Conservation (phyloP, 2,329 filamentous ascomycete species). For the Apiospora rasikravindrae region DNA sequence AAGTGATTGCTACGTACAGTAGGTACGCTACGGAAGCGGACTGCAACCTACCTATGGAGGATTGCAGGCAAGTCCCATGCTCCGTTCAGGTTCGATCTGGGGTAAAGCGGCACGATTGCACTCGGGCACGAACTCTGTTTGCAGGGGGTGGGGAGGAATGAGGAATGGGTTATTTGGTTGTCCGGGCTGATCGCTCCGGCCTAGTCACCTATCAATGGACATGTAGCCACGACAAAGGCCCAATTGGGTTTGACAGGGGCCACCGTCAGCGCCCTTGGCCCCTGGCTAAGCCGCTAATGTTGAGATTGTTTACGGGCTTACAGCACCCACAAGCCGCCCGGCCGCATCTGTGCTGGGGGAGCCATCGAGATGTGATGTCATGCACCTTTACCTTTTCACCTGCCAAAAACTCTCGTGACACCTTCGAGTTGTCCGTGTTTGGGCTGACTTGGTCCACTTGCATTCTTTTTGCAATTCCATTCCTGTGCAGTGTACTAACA, state of each 20-base stretch:
- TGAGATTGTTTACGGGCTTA: neutral
- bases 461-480: neutral
- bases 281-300: constrained; percentile 10
- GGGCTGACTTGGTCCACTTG: neutral
- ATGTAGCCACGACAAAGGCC: neutral
- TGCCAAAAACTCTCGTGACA: constrained; percentile 11
- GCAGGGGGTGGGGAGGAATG: neutral
- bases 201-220: too few relatives aligned
- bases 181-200: constrained; percentile 12
- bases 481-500: neutral
- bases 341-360: neutral
- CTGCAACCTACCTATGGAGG: too few relatives aligned
- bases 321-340: neutral
- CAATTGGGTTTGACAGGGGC: constrained; percentile 10
- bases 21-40: neutral
- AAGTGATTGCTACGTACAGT: neutral
- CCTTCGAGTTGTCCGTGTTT: neutral
- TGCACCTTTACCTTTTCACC: constrained; percentile 2
- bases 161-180: too few relatives aligned
- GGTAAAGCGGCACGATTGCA: neutral
- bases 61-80: neutral
- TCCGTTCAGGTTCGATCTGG: neutral
- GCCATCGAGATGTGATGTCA: constrained; percentile 10
- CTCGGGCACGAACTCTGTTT: neutral
- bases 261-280: neutral